Evolutionary conservation across 2,329 filamentous ascomycete species (phyloP).

Genomic region (Sporothrix protearum): DNA sequence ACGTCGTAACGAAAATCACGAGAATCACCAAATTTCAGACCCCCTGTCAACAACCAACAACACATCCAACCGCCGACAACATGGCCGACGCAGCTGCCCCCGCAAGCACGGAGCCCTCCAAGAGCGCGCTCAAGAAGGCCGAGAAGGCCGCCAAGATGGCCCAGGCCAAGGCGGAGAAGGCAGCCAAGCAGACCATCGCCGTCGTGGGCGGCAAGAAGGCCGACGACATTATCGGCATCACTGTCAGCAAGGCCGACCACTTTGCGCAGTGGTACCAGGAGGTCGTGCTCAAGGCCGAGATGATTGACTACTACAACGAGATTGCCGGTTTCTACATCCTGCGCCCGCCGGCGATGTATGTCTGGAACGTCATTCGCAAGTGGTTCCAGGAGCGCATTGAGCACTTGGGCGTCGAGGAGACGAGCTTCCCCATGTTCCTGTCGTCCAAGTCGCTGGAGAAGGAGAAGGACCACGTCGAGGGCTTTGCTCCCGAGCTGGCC

Average conservation of each 20-base stretch:
- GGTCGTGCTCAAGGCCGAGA: constrained; percentile 91
- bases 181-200: constrained; percentile 52
- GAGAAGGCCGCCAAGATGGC: constrained; percentile 62
- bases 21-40: not conserved
- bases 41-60: not conserved
- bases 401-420: constrained; percentile 87
- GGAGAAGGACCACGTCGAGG: constrained; percentile 96
- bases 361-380: constrained; percentile 63
- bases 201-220: constrained; percentile 57
- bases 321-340: constrained; percentile 97
- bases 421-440: constrained; percentile 95
- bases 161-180: constrained; percentile 60
- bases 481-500: constrained; percentile 90
- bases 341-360: constrained; percentile 60
- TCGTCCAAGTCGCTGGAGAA: constrained; percentile 80
- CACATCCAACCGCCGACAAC: not conserved
- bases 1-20: not conserved
- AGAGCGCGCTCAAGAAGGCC: constrained; percentile 63
- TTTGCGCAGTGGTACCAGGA: constrained; percentile 97
- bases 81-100: constrained; percentile 29
- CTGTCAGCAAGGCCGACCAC: constrained; percentile 77
- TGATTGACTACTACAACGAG: constrained; percentile 93
- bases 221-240: constrained; percentile 80
- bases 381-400: constrained; percentile 76
- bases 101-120: constrained; percentile 45